A percentile compares a stretch with the other conserved stretches of the same genome.
These are phyloP conservation scores for Fusarium ambrosium DNA, from an alignment of 2,329 filamentous ascomycete species.

Conservation along the genomic window DNA sequence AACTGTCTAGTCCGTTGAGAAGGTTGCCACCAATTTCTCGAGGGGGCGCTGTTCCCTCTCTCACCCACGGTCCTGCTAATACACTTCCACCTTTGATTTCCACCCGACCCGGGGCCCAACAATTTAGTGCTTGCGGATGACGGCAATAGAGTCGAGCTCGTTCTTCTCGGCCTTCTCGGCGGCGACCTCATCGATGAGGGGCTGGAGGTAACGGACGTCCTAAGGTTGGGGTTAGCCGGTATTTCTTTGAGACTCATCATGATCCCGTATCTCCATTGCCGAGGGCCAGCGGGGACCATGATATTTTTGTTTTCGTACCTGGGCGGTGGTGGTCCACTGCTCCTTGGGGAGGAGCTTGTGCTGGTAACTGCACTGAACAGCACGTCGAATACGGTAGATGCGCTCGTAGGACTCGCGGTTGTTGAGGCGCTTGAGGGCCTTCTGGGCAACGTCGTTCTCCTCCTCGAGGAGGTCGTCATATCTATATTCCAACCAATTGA, in stretches of 20 bases:
- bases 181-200: slow-evolving; percentile 66
- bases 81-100: slow-evolving; percentile 16
- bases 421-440: slow-evolving; percentile 90
- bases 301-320: slow-evolving; percentile 54
- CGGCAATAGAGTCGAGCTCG: slow-evolving; percentile 64
- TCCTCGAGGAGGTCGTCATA: slow-evolving; percentile 96
- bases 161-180: slow-evolving; percentile 65
- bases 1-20: slow-evolving; percentile 49
- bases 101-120: slow-evolving; percentile 16
- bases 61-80: slow-evolving; percentile 40
- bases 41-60: slow-evolving; percentile 42
- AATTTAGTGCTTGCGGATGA: slow-evolving; percentile 64
- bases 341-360: slow-evolving; percentile 75
- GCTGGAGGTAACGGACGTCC: slow-evolving; percentile 68
- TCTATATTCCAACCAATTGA: slow-evolving; percentile 62
- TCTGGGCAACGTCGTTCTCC: slow-evolving; percentile 88
- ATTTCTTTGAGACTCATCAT: slow-evolving; percentile 9
- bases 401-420: slow-evolving; percentile 95
- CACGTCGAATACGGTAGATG: slow-evolving; percentile 95
- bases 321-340: slow-evolving; percentile 71
- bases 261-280: slow-evolving; percentile 35
- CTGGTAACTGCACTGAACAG: slow-evolving; percentile 80
- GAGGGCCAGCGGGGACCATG: slow-evolving; percentile 19
- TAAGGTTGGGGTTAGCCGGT: slow-evolving; percentile 46
- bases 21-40: slow-evolving; percentile 36